Percentiles rank a stretch among this genome's conserved stretches.
These are phyloP conservation scores for Betula pendula DNA, from an alignment of 306 rosid species.

Conservation along the genomic window DNA sequence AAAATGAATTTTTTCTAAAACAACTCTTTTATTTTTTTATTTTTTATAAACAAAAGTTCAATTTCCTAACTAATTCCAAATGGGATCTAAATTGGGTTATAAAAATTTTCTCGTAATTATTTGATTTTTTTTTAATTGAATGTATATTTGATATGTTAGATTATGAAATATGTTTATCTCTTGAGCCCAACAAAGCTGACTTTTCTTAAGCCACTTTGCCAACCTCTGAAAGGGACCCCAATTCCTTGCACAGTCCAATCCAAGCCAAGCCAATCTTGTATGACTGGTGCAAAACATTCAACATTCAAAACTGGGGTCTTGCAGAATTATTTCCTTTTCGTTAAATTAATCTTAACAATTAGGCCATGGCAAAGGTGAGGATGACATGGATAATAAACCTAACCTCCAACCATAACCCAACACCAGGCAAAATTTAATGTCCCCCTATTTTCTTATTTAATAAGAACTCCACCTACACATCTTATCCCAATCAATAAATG, in stretches of 20 bases:
- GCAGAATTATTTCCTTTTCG: not conserved
- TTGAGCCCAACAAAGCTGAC: no score
- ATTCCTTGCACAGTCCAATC: not conserved
- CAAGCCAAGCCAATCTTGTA: not conserved
- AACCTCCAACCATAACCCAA: slow-evolving; percentile 49
- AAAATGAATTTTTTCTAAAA: no score
- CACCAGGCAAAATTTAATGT: slow-evolving; percentile 28
- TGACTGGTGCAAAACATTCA: not conserved
- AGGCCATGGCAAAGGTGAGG: slow-evolving; percentile 16
- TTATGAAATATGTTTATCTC: no score
- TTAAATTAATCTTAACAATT: slow-evolving; percentile 6
- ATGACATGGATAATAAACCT: slow-evolving; percentile 38
- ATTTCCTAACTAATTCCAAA: no score
- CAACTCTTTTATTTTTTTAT: no score
- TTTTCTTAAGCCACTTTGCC: not conserved
- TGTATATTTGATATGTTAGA: no score
- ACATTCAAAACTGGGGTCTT: not conserved
- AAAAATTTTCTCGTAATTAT: no score
- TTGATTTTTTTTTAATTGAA: no score
- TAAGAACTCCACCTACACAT: slow-evolving; percentile 11
- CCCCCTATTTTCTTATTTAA: slow-evolving; percentile 9
- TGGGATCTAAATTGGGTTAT: no score
- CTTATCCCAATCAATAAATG: not conserved
- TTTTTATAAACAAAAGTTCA: no score
- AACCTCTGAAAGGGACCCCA: not conserved